phyloP scores from a whole-genome alignment of 2,329 filamentous ascomycete genomes.

The Fragosphaeria purpurea region DNA sequence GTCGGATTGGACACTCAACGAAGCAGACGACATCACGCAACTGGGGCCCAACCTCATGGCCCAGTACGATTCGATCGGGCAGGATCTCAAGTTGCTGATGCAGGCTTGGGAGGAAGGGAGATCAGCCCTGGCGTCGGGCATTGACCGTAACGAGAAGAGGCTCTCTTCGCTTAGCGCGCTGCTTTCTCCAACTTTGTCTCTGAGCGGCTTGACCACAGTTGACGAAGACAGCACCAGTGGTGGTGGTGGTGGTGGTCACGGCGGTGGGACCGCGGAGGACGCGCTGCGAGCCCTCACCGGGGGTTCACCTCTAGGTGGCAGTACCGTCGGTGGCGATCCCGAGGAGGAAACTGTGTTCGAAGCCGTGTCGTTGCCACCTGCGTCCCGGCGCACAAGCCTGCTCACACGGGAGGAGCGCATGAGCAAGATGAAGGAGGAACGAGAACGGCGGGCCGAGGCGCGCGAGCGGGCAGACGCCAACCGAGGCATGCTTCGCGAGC shows the following conservation, averaged over 20 bases:
- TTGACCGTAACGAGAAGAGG: constrained; percentile 69
- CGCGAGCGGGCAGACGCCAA: constrained; percentile 71
- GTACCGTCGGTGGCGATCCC: constrained; percentile 32
- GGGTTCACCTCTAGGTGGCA: constrained; percentile 40
- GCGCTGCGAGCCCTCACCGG: constrained; percentile 65
- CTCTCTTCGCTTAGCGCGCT: constrained; percentile 52
- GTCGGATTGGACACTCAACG: constrained; percentile 68
- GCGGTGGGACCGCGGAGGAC: constrained; percentile 30
- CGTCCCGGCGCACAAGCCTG: constrained; percentile 49
- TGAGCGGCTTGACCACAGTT: constrained; percentile 58
- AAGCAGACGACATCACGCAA: constrained; percentile 61
- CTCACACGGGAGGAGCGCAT: constrained; percentile 83
- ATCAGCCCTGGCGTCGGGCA: constrained; percentile 67
- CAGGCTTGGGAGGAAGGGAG: constrained; percentile 83
- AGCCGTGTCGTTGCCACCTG: constrained; percentile 65
- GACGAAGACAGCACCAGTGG: constrained; percentile 29
- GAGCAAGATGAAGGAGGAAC: constrained; percentile 76
- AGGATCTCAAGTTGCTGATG: constrained; percentile 71
- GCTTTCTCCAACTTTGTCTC: constrained; percentile 49
- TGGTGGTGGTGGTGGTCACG: not conserved
- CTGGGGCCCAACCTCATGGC: constrained; percentile 69
- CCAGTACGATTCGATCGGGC: constrained; percentile 91
- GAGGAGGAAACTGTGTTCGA: constrained; percentile 81
- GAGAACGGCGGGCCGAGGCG: constrained; percentile 59
- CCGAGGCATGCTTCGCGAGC: constrained; percentile 81